Percentiles rank a stretch among this genome's conserved stretches.
phyloP scores from a whole-genome alignment of 2,329 filamentous ascomycete genomes.

The Fusarium mundagurra region DNA sequence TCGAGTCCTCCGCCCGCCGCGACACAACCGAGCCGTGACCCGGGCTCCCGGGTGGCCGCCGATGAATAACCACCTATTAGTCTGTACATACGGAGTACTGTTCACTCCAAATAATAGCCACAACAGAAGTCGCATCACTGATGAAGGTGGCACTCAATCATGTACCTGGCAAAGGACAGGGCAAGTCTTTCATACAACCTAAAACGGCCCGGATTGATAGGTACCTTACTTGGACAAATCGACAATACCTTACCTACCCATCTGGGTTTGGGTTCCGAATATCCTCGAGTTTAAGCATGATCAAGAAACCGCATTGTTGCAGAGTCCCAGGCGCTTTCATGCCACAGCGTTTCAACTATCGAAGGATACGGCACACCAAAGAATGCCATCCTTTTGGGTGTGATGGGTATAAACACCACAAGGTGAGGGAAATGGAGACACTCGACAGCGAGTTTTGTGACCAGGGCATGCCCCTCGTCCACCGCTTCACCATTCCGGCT shows the following conservation, averaged over 20 bases:
- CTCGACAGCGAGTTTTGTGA: conserved; percentile 26
- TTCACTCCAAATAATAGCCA: background rate
- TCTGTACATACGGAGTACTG: too few relatives aligned
- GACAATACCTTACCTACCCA: conserved; percentile 7
- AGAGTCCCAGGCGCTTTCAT: background rate
- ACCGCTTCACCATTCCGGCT: conserved; percentile 37
- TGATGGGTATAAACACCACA: conserved; percentile 23
- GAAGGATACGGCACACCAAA: background rate
- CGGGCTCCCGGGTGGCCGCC: conserved; percentile 38
- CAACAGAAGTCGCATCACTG: background rate
- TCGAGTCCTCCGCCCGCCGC: conserved; percentile 32
- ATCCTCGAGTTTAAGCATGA: conserved; percentile 5
- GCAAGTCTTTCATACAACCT: conserved; percentile 11
- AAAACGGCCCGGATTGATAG: conserved; percentile 17
- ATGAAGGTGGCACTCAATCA: background rate
- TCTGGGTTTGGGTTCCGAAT: conserved; percentile 22
- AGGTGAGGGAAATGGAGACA: conserved; percentile 22
- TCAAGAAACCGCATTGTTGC: background rate
- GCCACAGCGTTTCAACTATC: background rate
- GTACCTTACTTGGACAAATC: background rate
- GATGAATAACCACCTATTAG: conserved; percentile 9
- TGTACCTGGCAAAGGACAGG: conserved; percentile 13
- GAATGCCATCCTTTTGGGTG: background rate
- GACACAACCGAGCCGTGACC: conserved; percentile 36
- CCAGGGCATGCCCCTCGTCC: conserved; percentile 33